Base-by-base conservation (phyloP, 768 basidiomycete genomes). In the Boletus vermiculosoides region DNA sequence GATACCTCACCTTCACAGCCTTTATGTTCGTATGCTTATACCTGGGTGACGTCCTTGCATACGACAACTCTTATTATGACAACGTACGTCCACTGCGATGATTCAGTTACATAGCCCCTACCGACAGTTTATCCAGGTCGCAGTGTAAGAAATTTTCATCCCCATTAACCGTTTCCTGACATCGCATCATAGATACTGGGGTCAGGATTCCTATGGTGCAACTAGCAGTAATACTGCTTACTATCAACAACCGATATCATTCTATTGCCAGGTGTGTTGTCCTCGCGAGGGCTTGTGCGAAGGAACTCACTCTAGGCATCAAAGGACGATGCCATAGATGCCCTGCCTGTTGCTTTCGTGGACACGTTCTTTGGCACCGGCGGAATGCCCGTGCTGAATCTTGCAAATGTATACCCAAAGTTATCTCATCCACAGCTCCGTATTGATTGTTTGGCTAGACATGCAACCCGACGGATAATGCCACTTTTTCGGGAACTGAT, bases 201-300 rank as follows among this genome's bases (percentile, higher is more conserved):
- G 87, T 56, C 86, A 90, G 69, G 85, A 88, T 62, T 87, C 87
- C 2, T 86, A 87, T 56, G 87, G 87, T 40, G 87, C 86, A 11
- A 74, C 72, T 6, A 76, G 80, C 58, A 66, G 65, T 22, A 78
- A 86, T 56, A 68, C 75, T 1, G 77, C 82, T 31, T 77, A 84
- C 63, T 86, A 73, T 57, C 86, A 88, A 74, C 78, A 87, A 66
- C 72, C 78, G 0, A 73, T 89, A 52, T 79, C 81, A 5, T 85
- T 77, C 65, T 88, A 88, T 67, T 88, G 86, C 68, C 78, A 82
- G 63, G 84, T 82, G 50, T 56, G 74, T 65, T 44, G 7, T 55
- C 49, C 37, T 54, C 16, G 16, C 22, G 36, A 49, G n/a, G 2
- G 25, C 23, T 52, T 50, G 55, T 47, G 25, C 31, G 6, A 49